phyloP scores from a whole-genome alignment of 2,329 filamentous ascomycete genomes.

The Phyllosticta citrichinensis region DNA sequence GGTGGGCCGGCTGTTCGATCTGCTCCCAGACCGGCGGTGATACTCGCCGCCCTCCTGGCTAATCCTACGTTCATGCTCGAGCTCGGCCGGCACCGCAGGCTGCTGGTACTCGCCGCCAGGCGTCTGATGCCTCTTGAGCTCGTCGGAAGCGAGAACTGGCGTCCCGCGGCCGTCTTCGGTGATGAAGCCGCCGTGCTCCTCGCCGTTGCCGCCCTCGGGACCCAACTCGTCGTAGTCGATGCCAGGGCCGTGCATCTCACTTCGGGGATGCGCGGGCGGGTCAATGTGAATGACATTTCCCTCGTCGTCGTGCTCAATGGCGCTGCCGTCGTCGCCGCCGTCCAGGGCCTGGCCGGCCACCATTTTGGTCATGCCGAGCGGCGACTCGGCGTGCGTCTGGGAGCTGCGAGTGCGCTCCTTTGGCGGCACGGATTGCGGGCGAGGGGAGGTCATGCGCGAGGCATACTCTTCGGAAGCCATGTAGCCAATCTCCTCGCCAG shows the following conservation, averaged over 20 bases:
- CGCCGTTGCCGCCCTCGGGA: constrained; percentile 34
- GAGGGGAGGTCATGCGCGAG: constrained; percentile 63
- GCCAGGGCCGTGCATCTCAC: constrained; percentile 38
- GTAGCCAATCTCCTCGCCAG: constrained; percentile 85
- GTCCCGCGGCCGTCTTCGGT: constrained; percentile 55
- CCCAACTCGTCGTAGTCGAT: constrained; percentile 43
- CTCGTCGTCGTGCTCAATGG: constrained; percentile 34
- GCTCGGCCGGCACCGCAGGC: constrained; percentile 70
- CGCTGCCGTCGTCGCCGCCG: constrained; percentile 15
- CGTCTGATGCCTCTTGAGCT: constrained; percentile 57
- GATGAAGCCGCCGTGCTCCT: constrained; percentile 39
- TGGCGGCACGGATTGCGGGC: constrained; percentile 40
- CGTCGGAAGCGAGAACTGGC: constrained; percentile 82
- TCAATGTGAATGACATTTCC: constrained; percentile 68
- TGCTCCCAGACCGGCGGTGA: constrained; percentile 32
- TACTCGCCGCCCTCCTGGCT: constrained; percentile 40
- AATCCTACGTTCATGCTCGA: constrained; percentile 41
- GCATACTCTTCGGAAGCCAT: constrained; percentile 77
- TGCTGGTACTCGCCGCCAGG: constrained; percentile 58
- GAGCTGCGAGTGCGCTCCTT: constrained; percentile 35
- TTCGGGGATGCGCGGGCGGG: constrained; percentile 43
- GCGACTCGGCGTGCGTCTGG: constrained; percentile 39
- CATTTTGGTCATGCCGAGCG: constrained; percentile 27
- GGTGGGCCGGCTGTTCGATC: constrained; percentile 28
- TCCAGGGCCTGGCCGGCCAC: constrained; percentile 15